phyloP scores from a whole-genome alignment of 2,329 filamentous ascomycete genomes.

The Xylaria sp. region DNA sequence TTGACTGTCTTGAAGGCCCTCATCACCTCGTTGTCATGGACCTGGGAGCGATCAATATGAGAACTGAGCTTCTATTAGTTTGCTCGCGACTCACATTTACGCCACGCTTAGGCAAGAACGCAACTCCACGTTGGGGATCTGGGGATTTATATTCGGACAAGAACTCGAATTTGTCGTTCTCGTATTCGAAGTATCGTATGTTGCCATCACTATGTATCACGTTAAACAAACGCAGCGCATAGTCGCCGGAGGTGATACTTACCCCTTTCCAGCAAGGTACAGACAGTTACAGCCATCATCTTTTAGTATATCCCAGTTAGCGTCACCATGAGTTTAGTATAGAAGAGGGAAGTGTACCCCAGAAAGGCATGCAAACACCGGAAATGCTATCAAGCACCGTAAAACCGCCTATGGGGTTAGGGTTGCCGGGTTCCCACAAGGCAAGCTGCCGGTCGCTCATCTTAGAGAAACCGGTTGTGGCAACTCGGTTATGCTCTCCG shows the following conservation, averaged over 20 bases:
- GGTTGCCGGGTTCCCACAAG: conserved; percentile 90
- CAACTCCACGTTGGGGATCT: conserved; percentile 93
- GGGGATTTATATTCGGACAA: conserved; percentile 96
- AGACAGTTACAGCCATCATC: conserved; percentile 94
- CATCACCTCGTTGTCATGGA: conserved; percentile 96
- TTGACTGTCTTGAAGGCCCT: conserved; percentile 97
- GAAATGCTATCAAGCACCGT: conserved; percentile 93
- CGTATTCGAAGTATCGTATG: conserved; percentile 98
- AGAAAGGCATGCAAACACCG: conserved; percentile 99
- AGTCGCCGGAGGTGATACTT: conserved; percentile 52
- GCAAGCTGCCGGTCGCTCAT: conserved; percentile 98
- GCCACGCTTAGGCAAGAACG: conserved; percentile 93
- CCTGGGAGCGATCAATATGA: conserved; percentile 54
- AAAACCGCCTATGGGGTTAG: conserved; percentile 90
- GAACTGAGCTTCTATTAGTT: not conserved
- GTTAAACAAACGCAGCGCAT: conserved; percentile 40
- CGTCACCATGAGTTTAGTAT: conserved; percentile 2
- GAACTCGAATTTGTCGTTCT: conserved; percentile 98
- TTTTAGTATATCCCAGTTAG: conserved; percentile 49
- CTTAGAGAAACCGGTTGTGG: conserved; percentile 95
- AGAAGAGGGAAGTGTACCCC: conserved; percentile 67
- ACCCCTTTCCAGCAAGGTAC: conserved; percentile 98
- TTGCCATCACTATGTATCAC: conserved; percentile 81
- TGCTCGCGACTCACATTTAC: conserved; percentile 74
- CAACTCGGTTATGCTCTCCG: conserved; percentile 95